Evolutionary conservation across 164 flowering plant species (phyloP).

Genomic region (Cinnamomum micranthum): DNA sequence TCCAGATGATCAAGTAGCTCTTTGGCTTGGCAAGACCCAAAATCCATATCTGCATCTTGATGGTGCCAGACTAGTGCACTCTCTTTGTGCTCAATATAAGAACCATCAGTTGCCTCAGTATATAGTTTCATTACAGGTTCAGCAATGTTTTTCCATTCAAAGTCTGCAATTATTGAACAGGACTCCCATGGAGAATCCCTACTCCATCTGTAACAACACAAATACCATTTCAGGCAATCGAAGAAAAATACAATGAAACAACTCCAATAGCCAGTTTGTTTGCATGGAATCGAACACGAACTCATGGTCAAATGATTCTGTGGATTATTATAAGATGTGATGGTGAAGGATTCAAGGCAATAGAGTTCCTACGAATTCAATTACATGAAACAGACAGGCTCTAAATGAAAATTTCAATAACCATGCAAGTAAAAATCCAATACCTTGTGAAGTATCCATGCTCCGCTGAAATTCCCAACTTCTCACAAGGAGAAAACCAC

Average conservation of each 20-base stretch:
- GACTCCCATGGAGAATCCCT: constrained; percentile 18
- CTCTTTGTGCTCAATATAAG: constrained; percentile 17
- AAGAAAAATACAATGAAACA: not conserved
- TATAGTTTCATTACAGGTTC: constrained; percentile 19
- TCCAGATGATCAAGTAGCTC: constrained; percentile 17
- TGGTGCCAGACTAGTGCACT: constrained; percentile 21
- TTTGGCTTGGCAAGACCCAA: constrained; percentile 22
- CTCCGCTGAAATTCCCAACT: constrained; percentile 17
- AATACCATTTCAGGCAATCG: not conserved
- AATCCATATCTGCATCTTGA: constrained; percentile 22
- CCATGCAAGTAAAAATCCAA: not conserved
- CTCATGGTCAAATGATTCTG: too few relatives aligned
- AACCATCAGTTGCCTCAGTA: constrained; percentile 21
- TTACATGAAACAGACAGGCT: not conserved
- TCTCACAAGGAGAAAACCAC: constrained; percentile 18
- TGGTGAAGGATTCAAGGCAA: too few relatives aligned
- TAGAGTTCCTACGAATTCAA: not conserved
- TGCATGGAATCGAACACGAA: too few relatives aligned
- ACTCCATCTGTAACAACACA: constrained; percentile 9
- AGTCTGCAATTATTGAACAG: constrained; percentile 7
- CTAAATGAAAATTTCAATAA: not conserved
- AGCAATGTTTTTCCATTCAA: constrained; percentile 17
- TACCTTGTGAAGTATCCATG: constrained; percentile 23
- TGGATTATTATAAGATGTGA: too few relatives aligned
- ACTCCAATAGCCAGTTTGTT: not conserved